Conservation (phyloP, 1,139 yeast genomes). For the Suzukiozyma palmioleophila region DNA sequence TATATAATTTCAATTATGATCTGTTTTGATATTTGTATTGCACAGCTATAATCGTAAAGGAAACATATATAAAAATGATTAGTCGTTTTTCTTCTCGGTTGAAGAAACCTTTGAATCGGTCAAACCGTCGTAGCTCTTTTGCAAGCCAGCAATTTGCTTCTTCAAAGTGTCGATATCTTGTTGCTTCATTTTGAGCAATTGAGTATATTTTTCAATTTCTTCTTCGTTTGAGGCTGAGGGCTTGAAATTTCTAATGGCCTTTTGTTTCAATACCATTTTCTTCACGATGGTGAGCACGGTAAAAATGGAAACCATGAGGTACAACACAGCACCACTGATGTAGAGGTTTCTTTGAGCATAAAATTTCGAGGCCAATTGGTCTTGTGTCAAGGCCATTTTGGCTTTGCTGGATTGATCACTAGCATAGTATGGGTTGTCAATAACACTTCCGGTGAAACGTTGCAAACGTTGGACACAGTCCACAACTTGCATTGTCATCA, state of each 20-base stretch:
- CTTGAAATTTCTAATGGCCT: constrained; percentile 29
- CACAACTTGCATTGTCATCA: constrained; percentile 52
- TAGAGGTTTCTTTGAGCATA: constrained; percentile 70
- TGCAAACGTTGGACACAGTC: constrained; percentile 55
- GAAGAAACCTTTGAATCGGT: constrained; percentile 9
- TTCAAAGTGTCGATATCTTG: constrained; percentile 47
- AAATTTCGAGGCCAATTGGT: constrained; percentile 51
- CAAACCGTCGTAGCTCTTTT: constrained; percentile 48
- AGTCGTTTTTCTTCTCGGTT: constrained; percentile 2
- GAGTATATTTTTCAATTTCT: constrained; percentile 37
- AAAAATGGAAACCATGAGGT: constrained; percentile 53
- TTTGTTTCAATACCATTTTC: constrained; percentile 57
- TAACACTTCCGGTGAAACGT: constrained; percentile 17
- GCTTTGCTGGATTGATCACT: constrained; percentile 5
- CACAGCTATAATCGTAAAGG: too few species aligned
- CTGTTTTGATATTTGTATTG: too few species aligned
- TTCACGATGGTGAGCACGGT: constrained; percentile 54
- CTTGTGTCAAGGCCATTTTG: constrained; percentile 22
- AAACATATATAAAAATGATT: background rate
- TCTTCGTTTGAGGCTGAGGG: constrained; percentile 16
- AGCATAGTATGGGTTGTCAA: constrained; percentile 24
- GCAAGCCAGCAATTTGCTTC: constrained; percentile 52
- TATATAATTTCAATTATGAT: background rate
- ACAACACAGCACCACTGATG: constrained; percentile 66
- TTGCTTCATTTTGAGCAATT: constrained; percentile 41